Base-by-base conservation (phyloP, 768 basidiomycete genomes). In the Lactarius hatsudake region DNA sequence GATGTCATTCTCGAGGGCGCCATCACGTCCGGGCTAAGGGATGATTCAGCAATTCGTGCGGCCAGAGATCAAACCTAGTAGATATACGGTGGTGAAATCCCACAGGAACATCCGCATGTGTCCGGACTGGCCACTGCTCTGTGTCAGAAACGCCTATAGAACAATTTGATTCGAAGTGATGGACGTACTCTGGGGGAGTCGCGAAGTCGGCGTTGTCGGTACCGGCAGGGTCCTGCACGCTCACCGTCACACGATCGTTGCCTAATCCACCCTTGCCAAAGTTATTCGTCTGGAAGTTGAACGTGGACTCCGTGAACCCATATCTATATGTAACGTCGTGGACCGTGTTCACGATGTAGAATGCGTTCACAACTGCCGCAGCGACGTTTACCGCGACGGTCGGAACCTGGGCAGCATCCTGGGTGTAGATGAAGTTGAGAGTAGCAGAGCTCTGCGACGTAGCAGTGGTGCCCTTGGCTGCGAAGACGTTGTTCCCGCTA, bases 251-350 rank as follows among this genome's bases (percentile, higher is more conserved):
- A 12, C 79, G 78, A 73, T 88, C 86, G 58, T 76, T 78, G 6
- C 78, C 85, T 43, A 72, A 71, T 6, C 86, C 86, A 20, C 84
- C 84, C 38, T 82, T 80, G 36, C 77, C 79, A 65, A 82, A 81
- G 76, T 87, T 87, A 73, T 80, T 77, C 51, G 76, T 78, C 74
- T 87, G 86, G 80, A 87, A 87, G 74, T 87, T 88, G 73, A 84
- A 86, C 13, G 80, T 77, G 8, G 69, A 69, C 75, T 87, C 86
- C 48, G 84, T 86, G 75, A 88, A 88, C 2, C 87, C 86, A 68
- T 86, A 86, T 55, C 79, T 74, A 73, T 84, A 81, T n/a, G 73
- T 67, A 56, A 77, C 67, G 72, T 88, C 86, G 74, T 88, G 28
- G 28, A 30, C 28, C 28, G 28, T 2, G 28, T 30, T 30, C 28